Base-by-base conservation (phyloP, 306 rosid genomes). In the Cajanus cajan region DNA sequence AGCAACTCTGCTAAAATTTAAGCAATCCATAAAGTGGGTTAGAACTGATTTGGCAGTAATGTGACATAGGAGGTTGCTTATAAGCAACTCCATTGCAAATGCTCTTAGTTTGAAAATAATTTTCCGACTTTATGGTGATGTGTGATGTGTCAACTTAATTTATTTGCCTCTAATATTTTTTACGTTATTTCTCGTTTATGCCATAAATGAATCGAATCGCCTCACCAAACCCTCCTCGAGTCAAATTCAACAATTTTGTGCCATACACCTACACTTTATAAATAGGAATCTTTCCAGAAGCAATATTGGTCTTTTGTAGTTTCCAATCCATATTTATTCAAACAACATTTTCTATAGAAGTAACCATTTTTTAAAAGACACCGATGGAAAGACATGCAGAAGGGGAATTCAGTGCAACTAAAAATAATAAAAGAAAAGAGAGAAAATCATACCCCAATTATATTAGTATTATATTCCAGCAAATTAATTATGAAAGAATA, bases 241-340 rank as follows among this genome's bases (percentile, higher is more conserved):
- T 77, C 74, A 77, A 65, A 77, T 66, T 66, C 74, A 77, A 66
- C 81, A 31, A 66, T 77, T 51, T 66, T 51, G 67, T 22, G 74
- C 81, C 57, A 39, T 34, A 22, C 28, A 24, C 1, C 14, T 7
- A 8, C 43, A 40, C 16, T 16, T 43, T 5, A 5, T 39, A n/a
- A n/a, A n/a, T 8, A 28, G 9, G 44, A n/a, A 43, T 74, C 34
- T 61, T 61, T 75, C 61, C 19, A 75, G 61, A 73, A 43, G 6
- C 41, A 12, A 4, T 25, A 25, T 43, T 2, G 1, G 14, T 14
- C 41, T 24, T 71, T 47, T 24, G 8, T 55, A 54, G 21, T 19
- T 36, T 12, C 11, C 44, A 9, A 36, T 64, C 4, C 15, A 9
- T 11, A 31, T 31, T 33, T 61, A 33, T 61, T 61, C 67, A 31